phyloP scores from a whole-genome alignment of 108 stramenopile species.

The Mediolabrus comicus region DNA sequence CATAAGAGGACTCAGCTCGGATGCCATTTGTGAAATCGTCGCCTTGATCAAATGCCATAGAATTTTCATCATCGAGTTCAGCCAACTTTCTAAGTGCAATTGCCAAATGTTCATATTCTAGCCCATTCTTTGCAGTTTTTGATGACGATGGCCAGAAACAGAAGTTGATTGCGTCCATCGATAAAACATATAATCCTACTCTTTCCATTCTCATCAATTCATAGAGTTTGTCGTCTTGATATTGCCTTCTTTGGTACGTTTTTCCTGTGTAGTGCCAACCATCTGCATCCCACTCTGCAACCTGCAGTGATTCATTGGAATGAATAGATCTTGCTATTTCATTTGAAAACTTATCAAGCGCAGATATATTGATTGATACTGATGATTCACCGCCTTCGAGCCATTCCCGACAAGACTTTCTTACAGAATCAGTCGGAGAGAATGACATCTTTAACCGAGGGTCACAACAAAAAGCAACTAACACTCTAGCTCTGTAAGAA shows the following conservation, averaged over 20 bases:
- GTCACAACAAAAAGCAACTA: neutral
- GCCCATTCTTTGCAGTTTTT: constrained; percentile 32
- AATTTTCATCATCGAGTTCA: constrained; percentile 53
- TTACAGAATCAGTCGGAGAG: constrained; percentile 37
- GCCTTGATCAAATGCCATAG: neutral
- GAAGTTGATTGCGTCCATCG: constrained; percentile 93
- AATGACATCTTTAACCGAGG: neutral
- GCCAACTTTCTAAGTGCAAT: constrained; percentile 72
- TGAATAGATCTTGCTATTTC: constrained; percentile 20
- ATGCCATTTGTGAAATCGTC: neutral
- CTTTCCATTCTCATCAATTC: constrained; percentile 59
- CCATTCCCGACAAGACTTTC: constrained; percentile 33
- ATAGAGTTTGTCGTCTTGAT: neutral
- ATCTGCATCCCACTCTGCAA: constrained; percentile 81
- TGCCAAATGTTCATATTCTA: constrained; percentile 90
- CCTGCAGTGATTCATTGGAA: constrained; percentile 26
- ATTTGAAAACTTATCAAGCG: constrained; percentile 35
- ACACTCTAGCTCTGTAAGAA: neutral
- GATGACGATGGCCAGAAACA: constrained; percentile 86
- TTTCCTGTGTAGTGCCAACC: constrained; percentile 83
- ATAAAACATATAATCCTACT: constrained; percentile 80
- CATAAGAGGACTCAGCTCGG: constrained; percentile 43
- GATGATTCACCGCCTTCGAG: constrained; percentile 12
- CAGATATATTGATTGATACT: constrained; percentile 28
- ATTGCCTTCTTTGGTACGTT: constrained; percentile 28